These are phyloP conservation scores for Macrolepiota fuliginosa DNA, from an alignment of 768 basidiomycete genomes.

Conservation along the genomic window DNA sequence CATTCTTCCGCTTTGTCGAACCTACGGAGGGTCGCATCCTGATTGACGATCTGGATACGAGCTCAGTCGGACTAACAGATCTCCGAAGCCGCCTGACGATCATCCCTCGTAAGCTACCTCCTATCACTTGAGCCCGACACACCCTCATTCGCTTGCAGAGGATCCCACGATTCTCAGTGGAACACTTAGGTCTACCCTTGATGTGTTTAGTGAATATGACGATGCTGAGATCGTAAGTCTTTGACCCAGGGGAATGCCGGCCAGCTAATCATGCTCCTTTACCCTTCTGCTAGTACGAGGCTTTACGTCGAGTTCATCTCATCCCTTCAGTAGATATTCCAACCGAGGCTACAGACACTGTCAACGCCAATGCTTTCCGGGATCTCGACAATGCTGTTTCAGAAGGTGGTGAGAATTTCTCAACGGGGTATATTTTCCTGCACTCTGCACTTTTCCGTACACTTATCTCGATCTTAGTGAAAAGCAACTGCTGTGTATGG, in stretches of 20 bases:
- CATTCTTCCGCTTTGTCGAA: no score
- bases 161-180: conserved; percentile 89
- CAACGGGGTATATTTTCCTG: conserved; percentile 56
- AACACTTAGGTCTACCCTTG: no score
- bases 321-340: conserved; percentile 57
- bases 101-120: conserved; percentile 54
- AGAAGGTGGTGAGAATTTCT: conserved; percentile 90
- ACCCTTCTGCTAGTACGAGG: conserved; percentile 73
- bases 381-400: conserved; percentile 72
- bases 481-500: conserved; percentile 69
- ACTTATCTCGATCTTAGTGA: conserved; percentile 22
- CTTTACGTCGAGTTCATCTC: conserved; percentile 80
- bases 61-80: conserved; percentile 79
- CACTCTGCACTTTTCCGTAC: neutral
- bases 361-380: conserved; percentile 77
- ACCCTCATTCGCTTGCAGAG: conserved; percentile 43
- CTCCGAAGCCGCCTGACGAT: conserved; percentile 59
- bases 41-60: no score
- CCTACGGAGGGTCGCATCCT: no score
- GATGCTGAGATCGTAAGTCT: conserved; percentile 73
- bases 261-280: neutral
- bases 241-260: neutral
- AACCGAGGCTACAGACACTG: conserved; percentile 40
- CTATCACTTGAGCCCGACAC: neutral
- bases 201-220: conserved; percentile 84